Evolutionary conservation across 1,284 basidiomycete species (phyloP).

Genomic region (Tetrapyrgos nigripes): DNA sequence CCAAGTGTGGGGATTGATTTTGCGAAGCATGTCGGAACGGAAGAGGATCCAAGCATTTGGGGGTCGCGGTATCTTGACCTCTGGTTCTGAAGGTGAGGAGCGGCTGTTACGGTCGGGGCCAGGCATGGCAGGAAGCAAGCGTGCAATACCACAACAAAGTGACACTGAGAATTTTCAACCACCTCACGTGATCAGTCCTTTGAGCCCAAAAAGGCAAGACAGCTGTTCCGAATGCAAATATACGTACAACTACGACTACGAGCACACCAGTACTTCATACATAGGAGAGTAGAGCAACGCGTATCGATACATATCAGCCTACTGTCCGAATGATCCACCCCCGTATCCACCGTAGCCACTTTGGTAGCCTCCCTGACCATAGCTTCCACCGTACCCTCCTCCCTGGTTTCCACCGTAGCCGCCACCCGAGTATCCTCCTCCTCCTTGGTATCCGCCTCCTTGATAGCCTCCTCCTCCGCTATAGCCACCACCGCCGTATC

Average conservation of each 20-base stretch:
- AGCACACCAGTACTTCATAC: neutral
- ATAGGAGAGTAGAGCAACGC: neutral
- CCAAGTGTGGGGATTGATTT: constrained; percentile 35
- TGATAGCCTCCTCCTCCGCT: constrained; percentile 16
- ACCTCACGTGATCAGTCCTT: no score
- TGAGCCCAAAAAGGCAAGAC: no score
- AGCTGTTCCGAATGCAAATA: no score
- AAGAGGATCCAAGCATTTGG: constrained; percentile 95
- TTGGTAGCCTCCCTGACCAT: constrained; percentile 4
- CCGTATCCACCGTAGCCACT: constrained; percentile 12
- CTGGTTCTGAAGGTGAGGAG: constrained; percentile 3
- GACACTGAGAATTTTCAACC: no score
- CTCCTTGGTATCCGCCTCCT: constrained; percentile 21
- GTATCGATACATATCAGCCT: neutral
- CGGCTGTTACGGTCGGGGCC: neutral
- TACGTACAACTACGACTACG: no score
- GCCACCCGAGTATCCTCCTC: constrained; percentile 15
- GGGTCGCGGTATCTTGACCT: constrained; percentile 67
- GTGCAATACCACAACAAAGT: no score
- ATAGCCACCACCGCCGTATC: constrained; percentile 25
- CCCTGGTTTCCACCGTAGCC: constrained; percentile 27
- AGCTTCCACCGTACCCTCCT: constrained; percentile 25
- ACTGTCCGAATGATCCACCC: constrained; percentile 9
- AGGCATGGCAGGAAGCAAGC: neutral
- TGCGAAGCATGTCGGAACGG: constrained; percentile 68